Base-by-base conservation (phyloP, 495 filamentous ascomycete genomes). In the Penicillium parvum region DNA sequence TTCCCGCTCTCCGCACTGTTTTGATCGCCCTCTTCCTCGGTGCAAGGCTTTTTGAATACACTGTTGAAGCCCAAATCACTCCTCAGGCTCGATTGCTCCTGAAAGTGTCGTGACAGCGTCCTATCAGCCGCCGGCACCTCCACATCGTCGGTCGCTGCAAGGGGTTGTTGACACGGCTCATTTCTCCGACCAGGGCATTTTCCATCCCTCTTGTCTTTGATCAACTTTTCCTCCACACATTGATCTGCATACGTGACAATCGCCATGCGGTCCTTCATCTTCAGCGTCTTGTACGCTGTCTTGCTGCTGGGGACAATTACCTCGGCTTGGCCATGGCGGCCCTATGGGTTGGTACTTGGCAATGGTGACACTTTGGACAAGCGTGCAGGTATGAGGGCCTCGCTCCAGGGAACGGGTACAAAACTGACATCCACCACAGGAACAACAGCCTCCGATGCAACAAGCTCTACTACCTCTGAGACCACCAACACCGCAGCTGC, bases 251-350 rank as follows among this genome's bases (percentile, higher is more conserved):
- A 21, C n/a, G 21, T 7, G 10, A 39, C 30, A 41, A 4, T 43
- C 51, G 54, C 25, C 44, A 73, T 73, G 69, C 66, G 67, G 33
- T 55, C 46, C 18, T 40, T 63, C 8, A 39, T 68, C 18, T 44
- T 68, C 15, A 61, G 43, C 17, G 33, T 70, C 14, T 33, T 69
- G 9, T 66, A 53, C 47, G 56, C 60, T 11, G 48, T 79, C 15
- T 39, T 79, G 33, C 51, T 79, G 32, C 52, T 79, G 44, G 63
- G 63, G 8, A 67, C 70, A 7, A 50, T 76, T 12, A 61, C 68
- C 44, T 61, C 65, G 17, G 77, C 77, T 32, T 76, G 72, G 73
- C 66, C 74, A 52, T 76, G 72, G 70, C 58, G 65, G 11, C 49
- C 54, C 37, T 32, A 55, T 39, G 61, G 53, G 3, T 50, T 52